phyloP scores from a whole-genome alignment of 805 yeast species.

The Yamadazyma tumulicola region DNA sequence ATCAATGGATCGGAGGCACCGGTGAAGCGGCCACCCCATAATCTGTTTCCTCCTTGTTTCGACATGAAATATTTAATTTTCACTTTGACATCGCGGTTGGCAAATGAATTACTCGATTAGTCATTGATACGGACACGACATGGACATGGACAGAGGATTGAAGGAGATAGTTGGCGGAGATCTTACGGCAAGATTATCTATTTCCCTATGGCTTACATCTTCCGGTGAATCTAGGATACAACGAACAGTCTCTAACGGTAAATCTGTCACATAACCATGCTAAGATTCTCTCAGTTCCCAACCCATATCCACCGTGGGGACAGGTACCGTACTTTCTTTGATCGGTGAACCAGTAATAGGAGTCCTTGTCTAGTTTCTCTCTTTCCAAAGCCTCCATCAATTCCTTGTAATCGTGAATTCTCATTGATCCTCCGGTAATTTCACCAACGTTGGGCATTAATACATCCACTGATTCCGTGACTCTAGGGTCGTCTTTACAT shows the following conservation, averaged over 20 bases:
- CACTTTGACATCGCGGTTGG: slow-evolving; percentile 13
- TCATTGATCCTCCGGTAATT: slow-evolving; percentile 98
- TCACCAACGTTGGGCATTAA: slow-evolving; percentile 99
- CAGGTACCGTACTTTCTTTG: slow-evolving; percentile 95
- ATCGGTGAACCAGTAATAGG: slow-evolving; percentile 96
- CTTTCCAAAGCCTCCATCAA: slow-evolving; percentile 87
- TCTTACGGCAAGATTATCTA: not conserved
- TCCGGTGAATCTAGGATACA: slow-evolving; percentile 97
- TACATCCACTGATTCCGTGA: slow-evolving; percentile 97
- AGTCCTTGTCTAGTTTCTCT: slow-evolving; percentile 76
- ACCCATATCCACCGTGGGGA: slow-evolving; percentile 99
- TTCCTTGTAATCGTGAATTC: slow-evolving; percentile 80
- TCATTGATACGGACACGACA: slow-evolving; percentile 1
- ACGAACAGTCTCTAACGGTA: slow-evolving; percentile 97
- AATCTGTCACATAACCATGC: slow-evolving; percentile 98
- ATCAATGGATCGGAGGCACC: slow-evolving; percentile 96
- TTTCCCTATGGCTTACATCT: slow-evolving; percentile 93
- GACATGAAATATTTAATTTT: not conserved
- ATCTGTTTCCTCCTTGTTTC: slow-evolving; percentile 62
- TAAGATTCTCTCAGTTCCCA: slow-evolving; percentile 95
- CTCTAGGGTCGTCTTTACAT: slow-evolving; percentile 85
- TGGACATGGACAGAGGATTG: not conserved
- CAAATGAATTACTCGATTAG: slow-evolving; percentile 2
- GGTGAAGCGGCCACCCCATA: slow-evolving; percentile 99
- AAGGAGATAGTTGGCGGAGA: too few species aligned